A percentile compares a stretch with the other conserved stretches of the same genome.
These are phyloP conservation scores for Pseudomonodictys pantanalensis DNA, from an alignment of 495 filamentous ascomycete genomes.

Conservation along the genomic window DNA sequence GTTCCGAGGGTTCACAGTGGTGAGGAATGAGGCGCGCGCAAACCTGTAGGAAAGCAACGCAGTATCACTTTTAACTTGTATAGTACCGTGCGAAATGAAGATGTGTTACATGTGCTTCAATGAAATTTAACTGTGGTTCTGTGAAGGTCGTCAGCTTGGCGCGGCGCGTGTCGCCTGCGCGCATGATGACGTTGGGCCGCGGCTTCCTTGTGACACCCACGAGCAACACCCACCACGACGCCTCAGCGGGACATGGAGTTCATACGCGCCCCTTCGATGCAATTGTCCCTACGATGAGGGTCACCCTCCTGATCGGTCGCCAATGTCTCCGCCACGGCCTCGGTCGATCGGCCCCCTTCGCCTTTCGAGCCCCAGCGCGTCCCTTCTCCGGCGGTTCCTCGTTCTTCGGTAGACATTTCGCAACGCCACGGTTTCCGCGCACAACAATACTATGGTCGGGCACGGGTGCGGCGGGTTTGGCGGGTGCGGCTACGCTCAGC, in stretches of 20 bases:
- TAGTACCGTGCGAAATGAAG: too few species aligned
- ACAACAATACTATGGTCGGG: conserved; percentile 44
- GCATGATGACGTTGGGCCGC: background rate
- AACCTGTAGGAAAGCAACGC: too few species aligned
- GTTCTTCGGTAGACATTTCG: conserved; percentile 12
- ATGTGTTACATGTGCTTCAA: too few species aligned
- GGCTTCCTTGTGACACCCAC: conserved; percentile 1
- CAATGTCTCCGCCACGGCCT: conserved; percentile 47
- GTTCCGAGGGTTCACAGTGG: conserved; percentile 34
- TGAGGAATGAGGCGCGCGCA: too few species aligned
- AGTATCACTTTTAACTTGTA: too few species aligned
- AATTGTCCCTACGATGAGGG: conserved; percentile 48
- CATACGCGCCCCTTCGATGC: background rate
- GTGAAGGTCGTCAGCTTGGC: too few species aligned
- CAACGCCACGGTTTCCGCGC: conserved; percentile 19
- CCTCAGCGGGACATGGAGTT: conserved; percentile 14
- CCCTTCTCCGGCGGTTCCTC: conserved; percentile 18
- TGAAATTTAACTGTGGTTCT: too few species aligned
- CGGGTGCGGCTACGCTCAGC: conserved; percentile 49
- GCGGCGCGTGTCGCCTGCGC: too few species aligned
- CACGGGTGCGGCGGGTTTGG: too few species aligned
- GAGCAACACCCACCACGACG: background rate
- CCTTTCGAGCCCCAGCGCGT: conserved; percentile 37
- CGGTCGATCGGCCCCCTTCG: conserved; percentile 31
- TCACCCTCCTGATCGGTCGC: conserved; percentile 53